These are phyloP conservation scores for Pestalotiopsis sp. DNA, from an alignment of 2,329 filamentous ascomycete species.

Conservation along the genomic window DNA sequence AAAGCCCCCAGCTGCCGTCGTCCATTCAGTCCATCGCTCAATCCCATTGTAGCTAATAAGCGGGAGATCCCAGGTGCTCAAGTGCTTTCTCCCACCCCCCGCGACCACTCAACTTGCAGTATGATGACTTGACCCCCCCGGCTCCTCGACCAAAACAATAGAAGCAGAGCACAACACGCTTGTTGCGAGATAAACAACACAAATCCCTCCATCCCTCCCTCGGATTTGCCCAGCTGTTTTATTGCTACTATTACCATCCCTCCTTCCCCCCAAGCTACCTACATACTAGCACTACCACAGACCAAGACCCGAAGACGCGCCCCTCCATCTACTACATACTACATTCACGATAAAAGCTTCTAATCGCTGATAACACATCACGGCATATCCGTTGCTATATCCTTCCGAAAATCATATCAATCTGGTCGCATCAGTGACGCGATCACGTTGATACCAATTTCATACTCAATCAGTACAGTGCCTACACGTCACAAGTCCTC, in stretches of 20 bases:
- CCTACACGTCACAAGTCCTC: constrained; percentile 21
- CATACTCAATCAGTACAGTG: constrained; percentile 7
- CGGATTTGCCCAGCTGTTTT: neutral
- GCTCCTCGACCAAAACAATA: neutral
- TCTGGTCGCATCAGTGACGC: constrained; percentile 34
- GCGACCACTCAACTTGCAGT: neutral
- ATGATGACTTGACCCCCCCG: neutral
- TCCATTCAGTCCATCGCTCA: neutral
- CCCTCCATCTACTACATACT: constrained; percentile 17
- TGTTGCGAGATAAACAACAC: neutral
- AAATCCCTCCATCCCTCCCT: neutral
- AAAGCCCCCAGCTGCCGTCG: neutral
- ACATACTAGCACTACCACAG: neutral
- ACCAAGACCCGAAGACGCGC: constrained; percentile 14
- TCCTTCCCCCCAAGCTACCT: neutral
- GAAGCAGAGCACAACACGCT: neutral
- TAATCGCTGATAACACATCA: constrained; percentile 15
- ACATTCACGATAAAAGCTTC: constrained; percentile 2
- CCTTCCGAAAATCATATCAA: constrained; percentile 27
- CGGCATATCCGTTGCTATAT: constrained; percentile 21
- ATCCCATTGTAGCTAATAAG: neutral
- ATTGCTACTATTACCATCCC: neutral
- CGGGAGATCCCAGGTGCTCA: neutral
- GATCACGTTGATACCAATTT: constrained; percentile 29
- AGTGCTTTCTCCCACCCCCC: neutral